Evolutionary conservation across 495 filamentous ascomycete genomes (phyloP).

Genomic region (Hyaloscypha finlandica): DNA sequence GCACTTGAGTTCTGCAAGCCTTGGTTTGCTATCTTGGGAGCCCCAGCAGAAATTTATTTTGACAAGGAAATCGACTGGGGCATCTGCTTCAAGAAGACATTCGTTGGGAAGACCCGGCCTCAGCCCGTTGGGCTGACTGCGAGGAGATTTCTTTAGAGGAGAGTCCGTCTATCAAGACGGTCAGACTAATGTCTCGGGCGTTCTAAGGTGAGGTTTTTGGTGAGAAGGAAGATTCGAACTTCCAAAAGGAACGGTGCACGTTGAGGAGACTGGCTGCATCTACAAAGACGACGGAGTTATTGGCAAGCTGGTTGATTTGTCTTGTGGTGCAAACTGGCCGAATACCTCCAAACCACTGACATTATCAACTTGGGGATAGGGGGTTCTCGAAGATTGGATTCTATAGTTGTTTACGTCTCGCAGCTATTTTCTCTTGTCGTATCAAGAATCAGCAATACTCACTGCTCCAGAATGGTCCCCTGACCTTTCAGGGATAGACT

Average conservation of each 20-base stretch:
- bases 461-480: not conserved
- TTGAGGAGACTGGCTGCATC: too few species aligned
- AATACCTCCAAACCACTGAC: not conserved
- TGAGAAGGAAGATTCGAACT: not conserved
- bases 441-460: not conserved
- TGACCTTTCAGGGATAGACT: not conserved
- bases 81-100: not conserved
- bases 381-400: not conserved
- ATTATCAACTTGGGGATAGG: not conserved
- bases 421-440: not conserved
- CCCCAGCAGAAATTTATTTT: not conserved
- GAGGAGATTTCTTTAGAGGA: not conserved
- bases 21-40: not conserved
- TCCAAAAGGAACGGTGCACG: not conserved
- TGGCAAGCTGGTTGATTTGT: too few species aligned
- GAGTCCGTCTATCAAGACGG: not conserved
- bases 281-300: too few species aligned
- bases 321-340: too few species aligned
- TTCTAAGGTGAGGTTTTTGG: not conserved
- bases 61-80: not conserved
- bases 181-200: not conserved
- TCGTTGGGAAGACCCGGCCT: not conserved
- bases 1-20: not conserved
- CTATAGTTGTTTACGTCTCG: not conserved
- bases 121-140: not conserved